Evolutionary conservation across 306 rosid species (phyloP).

Genomic region (Amphicarpaea edgeworthii): DNA sequence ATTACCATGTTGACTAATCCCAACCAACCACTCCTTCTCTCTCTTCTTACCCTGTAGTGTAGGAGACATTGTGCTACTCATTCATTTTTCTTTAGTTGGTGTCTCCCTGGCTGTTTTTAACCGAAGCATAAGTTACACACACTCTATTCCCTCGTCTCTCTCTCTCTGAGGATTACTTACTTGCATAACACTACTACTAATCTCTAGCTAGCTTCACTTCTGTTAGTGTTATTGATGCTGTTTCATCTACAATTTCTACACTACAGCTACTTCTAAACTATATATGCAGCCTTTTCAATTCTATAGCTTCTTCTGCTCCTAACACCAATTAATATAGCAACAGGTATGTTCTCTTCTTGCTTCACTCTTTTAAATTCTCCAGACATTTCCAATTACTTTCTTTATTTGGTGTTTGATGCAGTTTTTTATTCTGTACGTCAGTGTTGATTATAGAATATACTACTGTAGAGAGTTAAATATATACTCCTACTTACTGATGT

Average conservation of each 20-base stretch:
- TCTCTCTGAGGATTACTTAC: slow-evolving; percentile 52
- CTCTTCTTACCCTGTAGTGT: slow-evolving; percentile 43
- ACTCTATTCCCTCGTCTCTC: slow-evolving; percentile 26
- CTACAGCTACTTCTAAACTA: slow-evolving; percentile 32
- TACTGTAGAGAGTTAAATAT: neutral
- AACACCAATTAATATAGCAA: slow-evolving; percentile 33
- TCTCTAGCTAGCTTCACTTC: slow-evolving; percentile 42
- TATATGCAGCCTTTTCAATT: slow-evolving; percentile 40
- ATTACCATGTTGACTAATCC: slow-evolving; percentile 91
- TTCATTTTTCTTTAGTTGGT: slow-evolving; percentile 48
- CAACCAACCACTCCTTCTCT: slow-evolving; percentile 62
- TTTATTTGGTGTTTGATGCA: slow-evolving; percentile 33
- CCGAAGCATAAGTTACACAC: slow-evolving; percentile 44
- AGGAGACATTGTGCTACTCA: slow-evolving; percentile 51
- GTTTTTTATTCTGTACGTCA: slow-evolving; percentile 34
- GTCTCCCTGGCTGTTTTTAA: slow-evolving; percentile 53
- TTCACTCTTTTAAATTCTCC: slow-evolving; percentile 22
- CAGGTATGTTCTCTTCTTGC: slow-evolving; percentile 50
- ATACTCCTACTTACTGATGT: slow-evolving; percentile 5
- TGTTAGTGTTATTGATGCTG: slow-evolving; percentile 39
- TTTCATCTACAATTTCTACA: slow-evolving; percentile 47
- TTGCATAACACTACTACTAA: slow-evolving; percentile 55
- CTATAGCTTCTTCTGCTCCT: slow-evolving; percentile 42
- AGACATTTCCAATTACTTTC: slow-evolving; percentile 21
- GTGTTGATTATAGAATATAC: neutral